These are phyloP conservation scores for Hura crepitans DNA, from an alignment of 441 rosid species.

Conservation along the genomic window DNA sequence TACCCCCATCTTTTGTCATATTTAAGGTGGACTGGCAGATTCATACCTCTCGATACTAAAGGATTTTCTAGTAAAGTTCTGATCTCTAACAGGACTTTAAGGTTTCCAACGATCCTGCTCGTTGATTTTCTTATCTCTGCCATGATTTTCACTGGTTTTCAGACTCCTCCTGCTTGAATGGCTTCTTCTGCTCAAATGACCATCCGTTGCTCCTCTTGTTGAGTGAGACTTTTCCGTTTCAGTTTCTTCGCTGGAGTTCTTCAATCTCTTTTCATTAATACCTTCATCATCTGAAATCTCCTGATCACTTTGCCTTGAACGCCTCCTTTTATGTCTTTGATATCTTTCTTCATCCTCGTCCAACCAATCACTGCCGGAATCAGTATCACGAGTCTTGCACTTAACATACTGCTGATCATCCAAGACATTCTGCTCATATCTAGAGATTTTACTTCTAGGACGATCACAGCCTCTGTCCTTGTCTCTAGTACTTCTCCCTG, in stretches of 20 bases:
- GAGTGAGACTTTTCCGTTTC: constrained; percentile 18
- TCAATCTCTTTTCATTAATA: constrained; percentile 12
- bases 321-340: constrained; percentile 17
- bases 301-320: constrained; percentile 14
- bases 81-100: constrained; percentile 13
- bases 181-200: constrained; percentile 17
- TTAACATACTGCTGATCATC: constrained; percentile 23
- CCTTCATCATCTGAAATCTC: constrained; percentile 23
- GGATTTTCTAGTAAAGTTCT: neutral
- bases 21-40: neutral
- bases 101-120: constrained; percentile 31
- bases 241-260: constrained; percentile 9
- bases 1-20: neutral
- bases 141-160: neutral
- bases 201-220: neutral
- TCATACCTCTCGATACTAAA: neutral
- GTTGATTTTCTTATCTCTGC: neutral
- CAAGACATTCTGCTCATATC: constrained; percentile 12
- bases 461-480: constrained; percentile 23
- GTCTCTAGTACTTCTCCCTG: constrained; percentile 32
- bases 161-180: constrained; percentile 14
- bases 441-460: constrained; percentile 18
- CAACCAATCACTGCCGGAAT: constrained; percentile 21
- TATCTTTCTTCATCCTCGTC: constrained; percentile 17
- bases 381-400: neutral